Percentiles rank a stretch among this genome's conserved stretches.
Conservation (phyloP, 305 asterid genomes). For the Rubia occidens region DNA sequence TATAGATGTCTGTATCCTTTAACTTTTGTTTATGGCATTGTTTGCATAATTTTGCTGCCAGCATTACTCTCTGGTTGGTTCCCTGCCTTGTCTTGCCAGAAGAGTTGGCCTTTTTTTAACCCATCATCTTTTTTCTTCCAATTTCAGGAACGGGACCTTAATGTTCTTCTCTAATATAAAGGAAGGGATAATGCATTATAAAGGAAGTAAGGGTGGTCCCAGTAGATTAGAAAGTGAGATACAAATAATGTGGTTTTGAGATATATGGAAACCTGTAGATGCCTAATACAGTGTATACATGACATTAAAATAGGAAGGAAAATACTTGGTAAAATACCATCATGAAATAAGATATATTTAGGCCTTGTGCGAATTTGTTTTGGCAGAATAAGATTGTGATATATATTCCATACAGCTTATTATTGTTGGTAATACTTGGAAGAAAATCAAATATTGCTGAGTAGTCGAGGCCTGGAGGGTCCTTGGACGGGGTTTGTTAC, state of each 20-base stretch:
- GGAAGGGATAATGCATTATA: not conserved
- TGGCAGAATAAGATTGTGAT: not conserved
- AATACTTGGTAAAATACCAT: not conserved
- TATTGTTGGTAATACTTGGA: too few relatives aligned
- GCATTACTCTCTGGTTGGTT: not conserved
- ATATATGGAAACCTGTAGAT: not conserved
- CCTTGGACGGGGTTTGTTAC: not conserved
- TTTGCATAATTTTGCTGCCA: not conserved
- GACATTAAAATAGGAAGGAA: too few relatives aligned
- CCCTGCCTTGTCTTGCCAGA: not conserved
- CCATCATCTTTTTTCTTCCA: not conserved
- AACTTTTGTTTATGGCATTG: not conserved
- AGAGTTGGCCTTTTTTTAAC: not conserved
- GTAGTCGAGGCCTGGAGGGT: not conserved
- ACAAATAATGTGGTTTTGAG: not conserved
- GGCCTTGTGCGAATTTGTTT: not conserved
- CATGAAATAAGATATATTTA: too few relatives aligned
- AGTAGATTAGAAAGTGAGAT: not conserved
- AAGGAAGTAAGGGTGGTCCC: not conserved
- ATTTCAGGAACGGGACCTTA: not conserved
- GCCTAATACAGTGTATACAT: not conserved
- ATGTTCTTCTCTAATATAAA: not conserved
- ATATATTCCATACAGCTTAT: too few relatives aligned
- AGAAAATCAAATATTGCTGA: not conserved
- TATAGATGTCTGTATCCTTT: not conserved